Evolutionary conservation across 257 asterid genomes (phyloP), one percentile per base, ranked within the genome.

Genomic region (Jacaranda mimosifolia): DNA sequence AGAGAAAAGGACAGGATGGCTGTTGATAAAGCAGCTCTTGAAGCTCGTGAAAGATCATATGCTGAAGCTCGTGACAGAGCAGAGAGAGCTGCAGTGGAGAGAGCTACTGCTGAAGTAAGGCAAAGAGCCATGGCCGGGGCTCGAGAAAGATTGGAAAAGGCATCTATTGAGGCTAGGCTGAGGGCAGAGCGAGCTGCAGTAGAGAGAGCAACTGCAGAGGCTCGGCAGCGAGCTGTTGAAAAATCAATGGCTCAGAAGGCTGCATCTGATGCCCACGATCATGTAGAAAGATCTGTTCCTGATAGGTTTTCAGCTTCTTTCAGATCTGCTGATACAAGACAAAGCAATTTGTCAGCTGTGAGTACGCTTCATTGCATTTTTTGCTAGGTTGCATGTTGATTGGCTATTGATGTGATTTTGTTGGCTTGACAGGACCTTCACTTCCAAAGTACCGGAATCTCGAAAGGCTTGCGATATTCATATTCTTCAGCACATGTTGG

Each of bases 1-100:
- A 89, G 98, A 85, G 98, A 93, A 79, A 95, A 95, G 88, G 98
- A 95, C 78, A 86, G 97, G 79, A 95, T 90, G 98, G 93, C 91
- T 73, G 88, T 95, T 79, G 92, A 88, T 73, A 89, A 75, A 51
- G 91, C 84, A 21, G 84, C 87, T 63, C 89, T 85, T 73, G 92
- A 88, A 85, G 89, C 89, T 83, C 87, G 82, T 78, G 92, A 87
- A 79, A 92, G 86, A 86, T 84, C 91, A 65, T 85, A 80, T 85
- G 75, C 72, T 80, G 98, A 87, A 74, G 85, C 89, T 79, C 91
- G 88, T 70, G 96, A 83, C 63, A 87, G 88, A 84, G 80, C 91
- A 52, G 94, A 90, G 77, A 88, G 92, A 85, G 86, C 86, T 87
- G 85, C 89, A 53, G 82, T 84, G 78, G 92, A 86, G 81, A 89